Evolutionary conservation across 2,329 filamentous ascomycete species (phyloP).

Genomic region (Calonectria pteridis): DNA sequence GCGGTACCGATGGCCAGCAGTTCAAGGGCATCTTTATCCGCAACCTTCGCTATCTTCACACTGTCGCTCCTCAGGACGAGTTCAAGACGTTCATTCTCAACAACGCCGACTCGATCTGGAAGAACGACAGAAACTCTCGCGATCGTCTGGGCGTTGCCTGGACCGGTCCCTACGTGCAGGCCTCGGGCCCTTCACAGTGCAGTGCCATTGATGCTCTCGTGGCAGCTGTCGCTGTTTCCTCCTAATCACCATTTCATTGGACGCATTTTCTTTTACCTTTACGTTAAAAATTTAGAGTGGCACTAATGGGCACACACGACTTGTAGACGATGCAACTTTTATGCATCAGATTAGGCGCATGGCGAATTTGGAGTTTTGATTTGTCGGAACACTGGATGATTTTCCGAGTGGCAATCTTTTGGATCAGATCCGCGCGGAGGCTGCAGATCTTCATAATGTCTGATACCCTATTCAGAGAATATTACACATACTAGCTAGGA

Average conservation of each 20-base stretch:
- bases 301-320: conserved; percentile 22
- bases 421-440: conserved; percentile 25
- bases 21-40: conserved; percentile 81
- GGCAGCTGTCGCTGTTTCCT: conserved; percentile 64
- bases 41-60: conserved; percentile 71
- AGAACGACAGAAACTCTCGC: conserved; percentile 62
- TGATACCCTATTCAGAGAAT: conserved; percentile 41
- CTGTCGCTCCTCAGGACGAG: conserved; percentile 59
- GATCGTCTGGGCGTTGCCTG: conserved; percentile 73
- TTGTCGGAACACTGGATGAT: not conserved
- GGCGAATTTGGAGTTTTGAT: conserved; percentile 36
- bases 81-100: conserved; percentile 68
- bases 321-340: conserved; percentile 25
- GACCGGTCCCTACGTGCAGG: conserved; percentile 68
- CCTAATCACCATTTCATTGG: conserved; percentile 17
- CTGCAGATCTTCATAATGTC: conserved; percentile 38
- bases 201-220: conserved; percentile 76
- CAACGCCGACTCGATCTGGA: conserved; percentile 77
- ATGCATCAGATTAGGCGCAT: conserved; percentile 7
- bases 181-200: conserved; percentile 71
- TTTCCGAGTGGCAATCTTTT: conserved; percentile 22
- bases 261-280: not conserved
- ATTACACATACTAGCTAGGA: conserved; percentile 17
- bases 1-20: conserved; percentile 66
- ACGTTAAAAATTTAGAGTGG: not conserved